Evolutionary conservation across 495 filamentous ascomycete genomes (phyloP).

Genomic region (Penicillium fimorum): DNA sequence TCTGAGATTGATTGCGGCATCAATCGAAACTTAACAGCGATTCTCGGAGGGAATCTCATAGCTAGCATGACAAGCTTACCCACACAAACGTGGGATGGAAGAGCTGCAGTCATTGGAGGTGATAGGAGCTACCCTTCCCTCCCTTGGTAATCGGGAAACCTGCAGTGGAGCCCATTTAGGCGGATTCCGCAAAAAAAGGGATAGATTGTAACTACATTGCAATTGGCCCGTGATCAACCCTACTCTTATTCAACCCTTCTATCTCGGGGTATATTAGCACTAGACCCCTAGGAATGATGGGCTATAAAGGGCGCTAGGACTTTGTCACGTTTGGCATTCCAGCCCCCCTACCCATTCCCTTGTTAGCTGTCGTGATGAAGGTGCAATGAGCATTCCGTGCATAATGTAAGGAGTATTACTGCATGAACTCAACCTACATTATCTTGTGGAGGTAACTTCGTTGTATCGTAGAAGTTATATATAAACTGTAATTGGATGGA

Average conservation of each 20-base stretch:
- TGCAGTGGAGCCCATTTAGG: background rate
- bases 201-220: background rate
- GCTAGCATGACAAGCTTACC: background rate
- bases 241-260: background rate
- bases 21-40: background rate
- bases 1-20: background rate
- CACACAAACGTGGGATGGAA: background rate
- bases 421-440: background rate
- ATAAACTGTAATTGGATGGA: background rate
- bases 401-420: constrained; percentile 2
- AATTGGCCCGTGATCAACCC: background rate
- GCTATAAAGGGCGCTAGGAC: constrained; percentile 1
- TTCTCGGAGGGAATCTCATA: constrained; percentile 4
- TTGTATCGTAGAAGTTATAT: background rate
- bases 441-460: background rate
- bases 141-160: background rate
- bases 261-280: background rate
- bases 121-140: background rate
- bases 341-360: constrained; percentile 7
- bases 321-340: constrained; percentile 1
- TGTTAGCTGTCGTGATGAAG: background rate
- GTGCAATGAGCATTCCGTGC: constrained; percentile 1
- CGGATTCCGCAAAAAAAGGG: constrained; percentile 8
- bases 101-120: background rate
- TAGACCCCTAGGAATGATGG: constrained; percentile 10